phyloP scores from a whole-genome alignment of 2,329 filamentous ascomycete species.

The Arthrobotrys sphaeroides region DNA sequence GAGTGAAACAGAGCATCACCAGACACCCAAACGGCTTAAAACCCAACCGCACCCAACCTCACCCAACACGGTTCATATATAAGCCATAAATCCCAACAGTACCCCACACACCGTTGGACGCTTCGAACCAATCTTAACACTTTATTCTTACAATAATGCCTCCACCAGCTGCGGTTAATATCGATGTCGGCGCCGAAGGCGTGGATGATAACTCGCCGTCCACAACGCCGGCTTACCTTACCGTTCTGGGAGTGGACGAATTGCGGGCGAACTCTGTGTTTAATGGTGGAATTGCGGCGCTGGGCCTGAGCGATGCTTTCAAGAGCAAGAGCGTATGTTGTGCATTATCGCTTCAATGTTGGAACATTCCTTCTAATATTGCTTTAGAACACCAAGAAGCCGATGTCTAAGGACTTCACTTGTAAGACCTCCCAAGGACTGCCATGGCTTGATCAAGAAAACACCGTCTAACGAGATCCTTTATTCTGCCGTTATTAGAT shows the following conservation, averaged over 20 bases:
- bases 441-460: not conserved
- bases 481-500: constrained; percentile 15
- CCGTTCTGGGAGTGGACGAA: constrained; percentile 48
- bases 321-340: constrained; percentile 50
- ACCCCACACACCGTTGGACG: not conserved
- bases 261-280: constrained; percentile 50
- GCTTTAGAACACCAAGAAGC: constrained; percentile 42
- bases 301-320: constrained; percentile 51
- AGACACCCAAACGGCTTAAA: constrained; percentile 1
- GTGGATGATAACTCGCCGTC: constrained; percentile 40
- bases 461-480: not conserved
- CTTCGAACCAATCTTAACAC: not conserved
- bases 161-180: constrained; percentile 41
- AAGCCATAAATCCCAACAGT: constrained; percentile 9
- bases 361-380: constrained; percentile 11
- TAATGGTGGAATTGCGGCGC: constrained; percentile 47
- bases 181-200: constrained; percentile 36
- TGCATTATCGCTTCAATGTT: not conserved
- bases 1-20: constrained; percentile 14
- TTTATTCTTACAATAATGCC: constrained; percentile 27
- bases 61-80: constrained; percentile 8
- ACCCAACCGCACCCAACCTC: constrained; percentile 26
- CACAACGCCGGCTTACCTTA: constrained; percentile 42
- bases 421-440: constrained; percentile 15
- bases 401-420: constrained; percentile 50